Evolutionary conservation across 257 asterid species (phyloP), one percentile per base, ranked within the genome.

Genomic region (Primulina huaijiensis): DNA sequence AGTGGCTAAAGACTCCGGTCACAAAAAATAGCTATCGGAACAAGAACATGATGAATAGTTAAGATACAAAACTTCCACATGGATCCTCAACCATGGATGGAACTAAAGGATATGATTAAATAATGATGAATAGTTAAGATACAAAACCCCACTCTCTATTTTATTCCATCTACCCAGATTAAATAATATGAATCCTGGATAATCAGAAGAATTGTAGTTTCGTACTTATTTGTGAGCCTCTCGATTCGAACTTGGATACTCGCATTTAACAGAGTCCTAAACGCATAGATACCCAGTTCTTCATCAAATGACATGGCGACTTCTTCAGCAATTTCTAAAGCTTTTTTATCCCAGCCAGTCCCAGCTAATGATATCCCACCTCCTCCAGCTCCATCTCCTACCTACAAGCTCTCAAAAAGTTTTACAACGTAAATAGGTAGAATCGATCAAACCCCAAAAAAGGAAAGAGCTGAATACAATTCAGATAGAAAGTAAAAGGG

Each of bases 381-480:
- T 65, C 98, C 97, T 71, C 90, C 97, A 35, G 88, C 83, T 69
- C 97, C 98, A 81, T 92, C 98, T 52, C 98, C 97, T 66, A 61
- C 79, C 98, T 92, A 78, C 78, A 73, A 64, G 52, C 14, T 6
- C 52, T 8, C 12, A 20, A 31, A 43, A 52, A 5, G 12, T 10
- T 11, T 20, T 21, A 5, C 50, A 38, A 19, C 31, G 5, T 46
- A 46, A 46, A 46, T 4, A 16, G 20, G 8, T 46, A 46, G 19
- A 46, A 16, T 46, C 56, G 2, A 33, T 34, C 46, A n/a, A 74
- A 55, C 55, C 55, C 66, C 61, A 30, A 59, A 19, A 35, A 37
- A 60, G 2, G 16, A 66, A 46, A 6, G 35, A 30, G 53, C 31
- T 16, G 3, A 17, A 20, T 30, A 40, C 27, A 56, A 65, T 50